Conservation (phyloP, 2,329 filamentous ascomycete species). For the Ilyonectria mors-panacis region DNA sequence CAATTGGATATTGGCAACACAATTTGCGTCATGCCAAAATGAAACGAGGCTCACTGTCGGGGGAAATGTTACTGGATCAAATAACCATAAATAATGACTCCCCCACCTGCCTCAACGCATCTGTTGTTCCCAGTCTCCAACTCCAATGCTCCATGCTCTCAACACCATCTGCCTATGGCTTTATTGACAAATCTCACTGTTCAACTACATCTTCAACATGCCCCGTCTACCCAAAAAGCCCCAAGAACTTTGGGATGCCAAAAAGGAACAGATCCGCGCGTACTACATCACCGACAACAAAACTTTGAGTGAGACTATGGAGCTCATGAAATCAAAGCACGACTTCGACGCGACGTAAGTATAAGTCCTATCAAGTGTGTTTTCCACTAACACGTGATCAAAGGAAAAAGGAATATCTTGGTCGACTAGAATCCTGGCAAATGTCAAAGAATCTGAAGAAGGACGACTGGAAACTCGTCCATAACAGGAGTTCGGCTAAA, state of each 20-base stretch:
- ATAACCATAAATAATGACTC: background rate
- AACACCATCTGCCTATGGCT: background rate
- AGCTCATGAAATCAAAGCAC: constrained; percentile 3
- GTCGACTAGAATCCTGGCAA: constrained; percentile 1
- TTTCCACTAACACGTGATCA: background rate
- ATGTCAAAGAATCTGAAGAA: constrained; percentile 11
- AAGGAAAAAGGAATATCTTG: constrained; percentile 16
- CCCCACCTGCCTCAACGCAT: background rate
- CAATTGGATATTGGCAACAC: background rate
- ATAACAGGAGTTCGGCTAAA: background rate
- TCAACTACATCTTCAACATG: constrained; percentile 1
- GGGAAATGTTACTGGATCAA: background rate
- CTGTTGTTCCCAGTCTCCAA: background rate
- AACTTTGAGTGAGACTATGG: constrained; percentile 1
- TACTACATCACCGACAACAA: constrained; percentile 4
- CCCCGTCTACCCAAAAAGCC: constrained; percentile 1
- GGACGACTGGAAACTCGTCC: constrained; percentile 2
- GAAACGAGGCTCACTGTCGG: background rate
- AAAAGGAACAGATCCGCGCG: constrained; percentile 11
- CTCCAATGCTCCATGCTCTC: background rate
- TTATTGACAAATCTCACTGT: background rate
- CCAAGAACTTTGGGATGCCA: constrained; percentile 6
- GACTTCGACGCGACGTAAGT: constrained; percentile 16
- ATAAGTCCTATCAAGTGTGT: background rate
- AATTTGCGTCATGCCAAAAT: background rate